Percentiles rank a stretch among this genome's conserved stretches.
These are phyloP conservation scores for Botrytis elliptica DNA, from an alignment of 2,329 filamentous ascomycete genomes.

Conservation along the genomic window DNA sequence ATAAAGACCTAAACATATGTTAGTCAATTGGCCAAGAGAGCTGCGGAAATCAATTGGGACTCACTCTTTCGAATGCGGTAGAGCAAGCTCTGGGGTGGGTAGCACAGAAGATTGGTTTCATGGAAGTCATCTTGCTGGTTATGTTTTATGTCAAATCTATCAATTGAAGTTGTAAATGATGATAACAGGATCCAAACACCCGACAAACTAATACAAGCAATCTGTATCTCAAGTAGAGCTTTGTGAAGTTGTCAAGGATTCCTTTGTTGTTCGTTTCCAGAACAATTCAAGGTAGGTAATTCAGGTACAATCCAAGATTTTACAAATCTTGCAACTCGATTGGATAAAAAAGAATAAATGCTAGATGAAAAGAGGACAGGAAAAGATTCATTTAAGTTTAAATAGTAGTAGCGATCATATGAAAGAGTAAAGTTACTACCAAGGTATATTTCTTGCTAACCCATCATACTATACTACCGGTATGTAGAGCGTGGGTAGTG, in stretches of 20 bases:
- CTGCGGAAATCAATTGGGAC: slow-evolving; percentile 1
- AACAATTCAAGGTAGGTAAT: slow-evolving; percentile 6
- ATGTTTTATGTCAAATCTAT: slow-evolving; percentile 1
- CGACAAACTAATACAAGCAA: slow-evolving; percentile 21
- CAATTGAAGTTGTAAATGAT: not conserved
- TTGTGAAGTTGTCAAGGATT: slow-evolving; percentile 1
- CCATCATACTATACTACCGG: not conserved
- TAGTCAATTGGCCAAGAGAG: slow-evolving; percentile 14
- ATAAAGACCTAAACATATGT: slow-evolving; percentile 76
- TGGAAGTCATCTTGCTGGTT: slow-evolving; percentile 56
- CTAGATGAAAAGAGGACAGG: not conserved
- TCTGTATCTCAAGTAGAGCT: slow-evolving; percentile 36
- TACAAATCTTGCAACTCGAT: slow-evolving; percentile 2
- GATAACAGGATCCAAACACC: not conserved
- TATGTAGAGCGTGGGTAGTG: not conserved
- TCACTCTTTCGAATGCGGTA: slow-evolving; percentile 91
- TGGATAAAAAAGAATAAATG: not conserved
- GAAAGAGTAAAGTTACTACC: not conserved
- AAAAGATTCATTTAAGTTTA: not conserved
- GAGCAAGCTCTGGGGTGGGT: slow-evolving; percentile 95
- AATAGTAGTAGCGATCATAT: not conserved
- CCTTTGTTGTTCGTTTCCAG: slow-evolving; percentile 19
- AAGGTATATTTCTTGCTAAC: not conserved
- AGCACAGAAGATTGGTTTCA: slow-evolving; percentile 83
- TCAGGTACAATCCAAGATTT: not conserved